Conservation (phyloP, 768 basidiomycete genomes). For the Chlorophyllum brunneum region DNA sequence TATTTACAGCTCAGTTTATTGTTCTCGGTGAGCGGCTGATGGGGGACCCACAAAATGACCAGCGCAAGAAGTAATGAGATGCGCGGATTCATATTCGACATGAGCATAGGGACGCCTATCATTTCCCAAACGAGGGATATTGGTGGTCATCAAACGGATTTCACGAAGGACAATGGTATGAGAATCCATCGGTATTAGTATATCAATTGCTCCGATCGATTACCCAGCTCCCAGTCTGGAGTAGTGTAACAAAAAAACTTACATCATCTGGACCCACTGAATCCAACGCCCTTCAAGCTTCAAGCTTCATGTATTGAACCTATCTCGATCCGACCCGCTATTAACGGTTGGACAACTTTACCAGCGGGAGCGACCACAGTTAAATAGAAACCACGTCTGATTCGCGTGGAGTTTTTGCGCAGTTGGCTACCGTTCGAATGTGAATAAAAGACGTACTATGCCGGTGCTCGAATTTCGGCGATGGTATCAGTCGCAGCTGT, state of each 20-base stretch:
- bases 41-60: too few species aligned
- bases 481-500: constrained; percentile 65
- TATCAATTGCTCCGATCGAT: constrained; percentile 11
- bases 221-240: neutral
- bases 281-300: constrained; percentile 86
- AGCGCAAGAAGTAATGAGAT: too few species aligned
- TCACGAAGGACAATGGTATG: constrained; percentile 60
- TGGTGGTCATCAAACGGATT: constrained; percentile 61
- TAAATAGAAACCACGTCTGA: constrained; percentile 70
- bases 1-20: too few species aligned
- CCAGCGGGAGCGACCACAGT: constrained; percentile 55
- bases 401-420: neutral
- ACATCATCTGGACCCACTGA: constrained; percentile 77
- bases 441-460: constrained; percentile 38
- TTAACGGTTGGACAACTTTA: constrained; percentile 59
- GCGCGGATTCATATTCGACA: constrained; percentile 49
- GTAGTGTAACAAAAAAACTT: constrained; percentile 17
- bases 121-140: constrained; percentile 56
- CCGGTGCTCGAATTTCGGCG: constrained; percentile 59
- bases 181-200: constrained; percentile 22
- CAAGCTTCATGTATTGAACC: constrained; percentile 39
- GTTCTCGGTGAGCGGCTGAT: too few species aligned
- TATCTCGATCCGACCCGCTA: constrained; percentile 66
- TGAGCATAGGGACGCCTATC: constrained; percentile 52
- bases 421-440: neutral